Base-by-base conservation (phyloP, 2,329 filamentous ascomycete species). In the Cladophialophora exuberans region DNA sequence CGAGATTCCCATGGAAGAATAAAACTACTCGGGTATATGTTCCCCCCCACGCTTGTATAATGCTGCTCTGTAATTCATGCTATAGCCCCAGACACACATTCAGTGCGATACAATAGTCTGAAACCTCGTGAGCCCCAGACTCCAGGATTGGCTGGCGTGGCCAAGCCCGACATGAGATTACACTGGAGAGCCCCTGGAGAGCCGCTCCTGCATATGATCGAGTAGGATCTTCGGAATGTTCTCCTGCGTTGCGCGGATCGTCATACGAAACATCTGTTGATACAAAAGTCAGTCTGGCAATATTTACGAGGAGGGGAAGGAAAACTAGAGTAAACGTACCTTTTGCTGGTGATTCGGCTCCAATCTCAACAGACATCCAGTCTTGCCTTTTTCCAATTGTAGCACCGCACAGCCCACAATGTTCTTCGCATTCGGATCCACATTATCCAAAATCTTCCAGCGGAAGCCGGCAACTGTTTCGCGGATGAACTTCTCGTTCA, bases 351-450 rank as follows among this genome's bases (percentile, higher is more conserved):
- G 93, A 75, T 99, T 99, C 58, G 94, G 94, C 79, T 99, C 94
- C 74, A 99, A 75, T 68, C 94, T 83, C 79, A 99, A 76, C 69
- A 99, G 76, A 76, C 94, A 97, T 26, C 94, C 94, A 75, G 91
- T 95, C 77, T 97, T 97, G 59, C 94, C 92, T 9, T 84, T 86
- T 63, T 89, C 85, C 47, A 73, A 49, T 81, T 86, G 47, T 86
- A 96, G 77, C 90, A 93, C 73, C 89, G 75, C 66, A 92, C 94
- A 71, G 13, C 93, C 94, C 11, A 99, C 94, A 66, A 97, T 85
- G 66, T 99, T 99, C 79, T 90, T 95, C 36, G 82, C 78, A 69
- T 97, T 99, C 3, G 91, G 91, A 72, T 99, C 94, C 17, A 99
- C 91, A 17, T 84, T 84, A 46, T 88, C 83, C 49, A 99, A 73